Evolutionary conservation across 331 rosid genomes (phyloP).

Genomic region (Ulmus americana): DNA sequence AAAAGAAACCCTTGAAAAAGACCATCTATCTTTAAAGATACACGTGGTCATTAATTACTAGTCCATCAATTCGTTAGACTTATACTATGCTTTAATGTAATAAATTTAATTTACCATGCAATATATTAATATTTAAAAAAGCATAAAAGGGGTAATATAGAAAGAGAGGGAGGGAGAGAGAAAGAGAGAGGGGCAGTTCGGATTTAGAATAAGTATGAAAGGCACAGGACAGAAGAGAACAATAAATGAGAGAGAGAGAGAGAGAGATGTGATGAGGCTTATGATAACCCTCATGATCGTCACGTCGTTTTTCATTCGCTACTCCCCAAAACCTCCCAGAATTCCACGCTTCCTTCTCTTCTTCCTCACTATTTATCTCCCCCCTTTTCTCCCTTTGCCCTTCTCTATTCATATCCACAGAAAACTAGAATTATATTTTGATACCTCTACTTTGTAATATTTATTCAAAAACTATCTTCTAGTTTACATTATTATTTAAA

Average conservation of each 20-base stretch:
- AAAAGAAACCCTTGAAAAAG: no score
- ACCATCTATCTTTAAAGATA: no score
- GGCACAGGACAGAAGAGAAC: conserved; percentile 19
- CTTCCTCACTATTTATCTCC: conserved; percentile 39
- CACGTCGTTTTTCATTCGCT: conserved; percentile 88
- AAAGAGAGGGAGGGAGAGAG: conserved; percentile 29
- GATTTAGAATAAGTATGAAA: conserved; percentile 24
- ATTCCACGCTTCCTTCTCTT: conserved; percentile 71
- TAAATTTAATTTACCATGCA: background rate
- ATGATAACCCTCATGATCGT: conserved; percentile 93
- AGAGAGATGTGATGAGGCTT: conserved; percentile 62
- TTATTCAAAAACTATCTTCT: no score
- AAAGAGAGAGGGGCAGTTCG: conserved; percentile 21
- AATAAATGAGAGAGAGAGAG: conserved; percentile 18
- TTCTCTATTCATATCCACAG: conserved; percentile 4
- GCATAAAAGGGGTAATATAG: background rate
- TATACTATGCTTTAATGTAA: background rate
- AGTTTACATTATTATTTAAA: no score
- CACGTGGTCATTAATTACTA: no score
- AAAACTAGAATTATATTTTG: no score
- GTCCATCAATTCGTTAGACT: no score
- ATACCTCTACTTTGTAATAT: no score
- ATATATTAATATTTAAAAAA: background rate
- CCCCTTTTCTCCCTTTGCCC: conserved; percentile 74
- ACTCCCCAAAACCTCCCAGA: conserved; percentile 95